phyloP scores from a whole-genome alignment of 2,329 filamentous ascomycete species.

The Emydomyces testavorans region DNA sequence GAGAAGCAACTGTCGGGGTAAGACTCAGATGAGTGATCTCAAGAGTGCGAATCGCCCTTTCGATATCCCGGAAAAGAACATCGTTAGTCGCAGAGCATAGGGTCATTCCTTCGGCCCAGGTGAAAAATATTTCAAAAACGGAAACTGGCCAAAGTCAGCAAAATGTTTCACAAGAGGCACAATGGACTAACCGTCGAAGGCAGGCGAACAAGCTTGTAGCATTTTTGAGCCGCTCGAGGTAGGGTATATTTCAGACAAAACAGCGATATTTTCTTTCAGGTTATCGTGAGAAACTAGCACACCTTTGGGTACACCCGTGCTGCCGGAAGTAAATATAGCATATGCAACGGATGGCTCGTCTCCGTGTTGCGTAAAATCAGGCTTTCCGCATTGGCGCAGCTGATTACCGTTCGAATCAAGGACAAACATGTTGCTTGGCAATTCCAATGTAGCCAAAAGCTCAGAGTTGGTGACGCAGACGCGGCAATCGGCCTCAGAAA shows the following conservation, averaged over 20 bases:
- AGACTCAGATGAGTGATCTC: constrained; percentile 68
- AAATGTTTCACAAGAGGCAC: background rate
- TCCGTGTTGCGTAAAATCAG: background rate
- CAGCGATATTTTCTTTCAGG: constrained; percentile 61
- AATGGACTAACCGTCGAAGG: constrained; percentile 51
- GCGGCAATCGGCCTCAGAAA: constrained; percentile 47
- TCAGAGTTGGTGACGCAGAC: constrained; percentile 33
- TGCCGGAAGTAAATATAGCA: constrained; percentile 73
- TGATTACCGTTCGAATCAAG: background rate
- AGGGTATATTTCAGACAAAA: constrained; percentile 57
- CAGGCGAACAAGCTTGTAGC: constrained; percentile 71
- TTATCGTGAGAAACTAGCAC: constrained; percentile 67
- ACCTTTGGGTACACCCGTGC: constrained; percentile 68
- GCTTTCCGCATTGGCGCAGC: background rate
- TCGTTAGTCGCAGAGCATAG: constrained; percentile 67
- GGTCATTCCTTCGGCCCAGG: constrained; percentile 67
- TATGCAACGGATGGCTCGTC: constrained; percentile 51
- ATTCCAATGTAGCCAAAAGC: constrained; percentile 4
- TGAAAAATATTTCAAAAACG: constrained; percentile 81
- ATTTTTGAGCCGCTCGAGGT: constrained; percentile 45
- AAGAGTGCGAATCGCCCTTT: constrained; percentile 52
- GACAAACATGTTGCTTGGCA: background rate
- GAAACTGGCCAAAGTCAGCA: constrained; percentile 46
- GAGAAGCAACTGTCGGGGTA: constrained; percentile 70
- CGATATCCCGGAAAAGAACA: constrained; percentile 60